Conservation (phyloP, 768 basidiomycete species). For the Naganishia friedmannii region DNA sequence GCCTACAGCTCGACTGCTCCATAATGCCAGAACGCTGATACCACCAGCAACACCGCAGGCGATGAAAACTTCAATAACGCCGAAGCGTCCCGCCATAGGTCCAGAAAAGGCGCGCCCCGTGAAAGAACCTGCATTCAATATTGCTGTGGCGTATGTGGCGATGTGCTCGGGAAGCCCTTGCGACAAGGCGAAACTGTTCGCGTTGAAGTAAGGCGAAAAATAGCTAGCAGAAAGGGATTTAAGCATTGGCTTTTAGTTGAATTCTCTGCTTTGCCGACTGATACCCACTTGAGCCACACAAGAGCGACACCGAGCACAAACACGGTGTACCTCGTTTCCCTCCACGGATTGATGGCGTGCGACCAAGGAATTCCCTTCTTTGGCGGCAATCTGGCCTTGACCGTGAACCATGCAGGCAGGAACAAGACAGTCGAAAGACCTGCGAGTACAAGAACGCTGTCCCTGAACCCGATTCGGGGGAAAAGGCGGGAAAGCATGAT, state of each 20-base stretch:
- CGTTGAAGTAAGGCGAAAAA: constrained; percentile 46
- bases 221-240: constrained; percentile 32
- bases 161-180: constrained; percentile 35
- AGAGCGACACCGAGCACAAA: constrained; percentile 41
- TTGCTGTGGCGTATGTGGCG: constrained; percentile 40
- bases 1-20: constrained; percentile 37
- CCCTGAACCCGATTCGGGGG: constrained; percentile 37
- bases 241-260: neutral
- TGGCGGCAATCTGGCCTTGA: constrained; percentile 44
- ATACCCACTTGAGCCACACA: constrained; percentile 45
- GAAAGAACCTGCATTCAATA: constrained; percentile 46
- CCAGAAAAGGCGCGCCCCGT: constrained; percentile 42
- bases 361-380: constrained; percentile 39
- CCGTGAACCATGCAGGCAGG: constrained; percentile 46
- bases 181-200: constrained; percentile 37
- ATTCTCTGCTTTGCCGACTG: neutral
- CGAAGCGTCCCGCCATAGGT: constrained; percentile 41
- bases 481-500: constrained; percentile 44
- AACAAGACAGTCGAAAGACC: constrained; percentile 46
- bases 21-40: constrained; percentile 42
- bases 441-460: constrained; percentile 44
- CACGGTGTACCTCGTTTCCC: constrained; percentile 40
- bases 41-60: constrained; percentile 29
- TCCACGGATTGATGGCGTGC: constrained; percentile 38
- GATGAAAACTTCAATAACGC: constrained; percentile 42